Evolutionary conservation across 1,139 yeast species (phyloP), one percentile per base, ranked within the genome.

Genomic region (Kazachstania sp.): DNA sequence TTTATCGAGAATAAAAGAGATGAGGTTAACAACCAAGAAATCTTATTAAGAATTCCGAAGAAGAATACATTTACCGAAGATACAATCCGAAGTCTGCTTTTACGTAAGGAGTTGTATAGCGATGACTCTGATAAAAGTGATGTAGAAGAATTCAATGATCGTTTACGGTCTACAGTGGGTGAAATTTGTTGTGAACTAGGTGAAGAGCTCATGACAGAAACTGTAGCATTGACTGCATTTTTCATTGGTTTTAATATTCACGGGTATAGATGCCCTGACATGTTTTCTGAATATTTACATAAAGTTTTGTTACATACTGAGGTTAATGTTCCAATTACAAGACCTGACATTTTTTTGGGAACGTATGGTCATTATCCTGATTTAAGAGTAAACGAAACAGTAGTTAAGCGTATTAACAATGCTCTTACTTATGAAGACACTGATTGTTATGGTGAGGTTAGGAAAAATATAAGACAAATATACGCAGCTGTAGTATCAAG

Each of bases 401-500:
- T 45, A 1, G 19, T 51, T 55, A 29, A 57, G 58, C 39, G 50
- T 57, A 20, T 71, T 65, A 50, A 63, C 54, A 37, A 35, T 4
- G 45, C 54, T 32, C 51, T 59, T 13, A 41, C 53, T 32, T 41
- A 43, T 15, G 39, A 36, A 0, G 44, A 53, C 5, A 36, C 54
- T 29, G 15, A 28, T 12, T 11, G 32, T 16, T 2, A 7, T 18
- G 23, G 6, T 15, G 16, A 26, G 11, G 19, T n/a, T 28, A 6
- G 20, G 6, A 16, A 23, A 1, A 64, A 60, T 35, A 66, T 69
- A 23, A 64, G 59, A 44, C 81, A 73, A 47, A 57, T 80, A 13
- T 68, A 66, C 45, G 72, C 74, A 38, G 80, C 82, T 0, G 68
- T 81, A 0, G 66, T 71, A 40, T 80, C 86, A 0, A 67, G 90